Evolutionary conservation across 2,329 filamentous ascomycete species (phyloP), one percentile per base, ranked within the genome.

Genomic region (Paecilomyces dactylethromorphus): DNA sequence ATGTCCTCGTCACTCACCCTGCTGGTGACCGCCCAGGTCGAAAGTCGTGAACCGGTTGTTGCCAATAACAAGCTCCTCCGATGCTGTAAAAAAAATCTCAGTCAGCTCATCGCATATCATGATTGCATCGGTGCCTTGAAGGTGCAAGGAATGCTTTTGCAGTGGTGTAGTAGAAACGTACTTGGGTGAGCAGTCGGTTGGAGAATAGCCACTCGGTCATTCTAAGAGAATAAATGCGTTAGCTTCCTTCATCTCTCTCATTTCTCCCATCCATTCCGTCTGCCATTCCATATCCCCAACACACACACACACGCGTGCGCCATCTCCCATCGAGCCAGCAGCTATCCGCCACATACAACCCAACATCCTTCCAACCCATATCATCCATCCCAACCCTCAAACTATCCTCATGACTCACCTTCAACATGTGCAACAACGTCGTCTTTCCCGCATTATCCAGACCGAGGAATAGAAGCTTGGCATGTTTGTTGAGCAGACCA

Each of bases 401-500:
- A 18, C 2, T 29, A 29, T 29, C 55, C 24, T 52, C 26, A 45
- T 33, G 59, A 76, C 84, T 70, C 77, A 92, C 89, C 89, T 96
- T 96, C 78, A 96, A 79, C 92, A 96, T 96, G 79, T 96, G 92
- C 73, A 96, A 81, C 68, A 96, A 82, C 52, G 92, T 96, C 57
- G 92, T 96, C 84, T 96, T 96, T 78, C 92, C 92, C 56, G 92
- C 92, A 80, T 96, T 96, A 76, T 96, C 92, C 63, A 96, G 87
- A 68, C 92, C 92, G 64, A 96, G 86, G 81, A 96, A 96, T 60
- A 96, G 85, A 60, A 96, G 85, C 85, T 96, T 96, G 71, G 91
- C 92, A 77, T 96, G 91, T 84, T 96, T 96, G 86, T 96, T 96
- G 66, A 93, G 82, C 71, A 96, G 84, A 69, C 92, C 92, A 64